Base-by-base conservation (phyloP, 768 basidiomycete species). In the Leccinum obscurum region DNA sequence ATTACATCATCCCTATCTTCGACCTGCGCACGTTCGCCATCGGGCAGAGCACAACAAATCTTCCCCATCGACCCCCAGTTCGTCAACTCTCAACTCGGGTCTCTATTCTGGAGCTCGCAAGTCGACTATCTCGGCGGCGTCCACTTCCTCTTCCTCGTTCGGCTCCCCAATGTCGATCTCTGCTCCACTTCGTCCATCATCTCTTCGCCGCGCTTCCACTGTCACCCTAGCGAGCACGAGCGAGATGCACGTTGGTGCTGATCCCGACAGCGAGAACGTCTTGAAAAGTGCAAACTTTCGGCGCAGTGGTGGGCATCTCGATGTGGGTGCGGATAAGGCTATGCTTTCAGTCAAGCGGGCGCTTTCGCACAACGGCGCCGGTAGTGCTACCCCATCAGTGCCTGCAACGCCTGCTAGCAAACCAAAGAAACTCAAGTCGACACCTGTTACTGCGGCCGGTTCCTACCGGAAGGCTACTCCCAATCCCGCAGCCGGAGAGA, bases 1-100 rank as follows among this genome's bases (percentile, higher is more conserved):
- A 52, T 78, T 86, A 65, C 86, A 83, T 69, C 86, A 87, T 67
- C 85, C 86, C 3, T 88, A 89, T 73, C 80, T 70, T 30, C 79
- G 76, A 48, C 69, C 76, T 1, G 63, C 81, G 2, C 68, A 72
- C 15, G 30, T 59, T 52, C 66, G 62, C n/a, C 62, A 57, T 49
- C 71, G 62, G 3, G 67, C 67, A 3, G 70, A 67, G 13, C 51
- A 74, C 48, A 64, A 62, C 30, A 66, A 28, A 32, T 50, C 53
- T 62, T 69, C 75, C 58, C 70, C 85, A 1, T 86, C 86, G 3
- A 86, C 85, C 0, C 83, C 87, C 1, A 87, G 85, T 67, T 88
- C 86, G 0, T 82, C 85, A 0, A 88, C 88, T 2, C 77, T 86
- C 56, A 83, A 80, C 63, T 82, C 83, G 22, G 72, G 64, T 51